These are phyloP conservation scores for Acrocalymma vagum DNA, from an alignment of 2,329 filamentous ascomycete genomes.

Conservation along the genomic window DNA sequence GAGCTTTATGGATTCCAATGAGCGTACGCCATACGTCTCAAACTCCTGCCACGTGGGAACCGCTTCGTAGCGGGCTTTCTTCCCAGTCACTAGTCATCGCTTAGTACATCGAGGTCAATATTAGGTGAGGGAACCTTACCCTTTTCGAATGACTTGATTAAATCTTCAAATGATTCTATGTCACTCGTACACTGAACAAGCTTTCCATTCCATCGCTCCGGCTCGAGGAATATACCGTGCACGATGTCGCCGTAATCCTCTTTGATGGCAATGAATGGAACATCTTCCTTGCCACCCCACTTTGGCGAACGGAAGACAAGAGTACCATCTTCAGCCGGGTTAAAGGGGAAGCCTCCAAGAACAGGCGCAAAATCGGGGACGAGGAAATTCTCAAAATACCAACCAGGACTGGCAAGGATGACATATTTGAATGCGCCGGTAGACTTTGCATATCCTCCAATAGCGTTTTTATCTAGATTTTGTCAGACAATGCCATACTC, in stretches of 20 bases:
- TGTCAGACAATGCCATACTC: background rate
- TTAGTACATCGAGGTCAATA: background rate
- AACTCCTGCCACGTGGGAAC: constrained; percentile 23
- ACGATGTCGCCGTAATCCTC: constrained; percentile 58
- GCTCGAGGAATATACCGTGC: constrained; percentile 55
- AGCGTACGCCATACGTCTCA: constrained; percentile 23
- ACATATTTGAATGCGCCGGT: constrained; percentile 45
- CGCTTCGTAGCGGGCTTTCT: constrained; percentile 27
- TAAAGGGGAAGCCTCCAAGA: constrained; percentile 53
- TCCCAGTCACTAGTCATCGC: constrained; percentile 20
- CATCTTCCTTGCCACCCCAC: constrained; percentile 51
- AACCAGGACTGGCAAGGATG: constrained; percentile 48
- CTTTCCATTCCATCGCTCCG: constrained; percentile 46
- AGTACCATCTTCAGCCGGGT: constrained; percentile 45
- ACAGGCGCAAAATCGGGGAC: constrained; percentile 41
- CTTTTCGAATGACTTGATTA: constrained; percentile 46
- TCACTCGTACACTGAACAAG: constrained; percentile 51
- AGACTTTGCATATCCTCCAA: constrained; percentile 49
- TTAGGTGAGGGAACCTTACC: constrained; percentile 20
- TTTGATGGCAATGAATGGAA: constrained; percentile 51
- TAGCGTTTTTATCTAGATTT: constrained; percentile 46
- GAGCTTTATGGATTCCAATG: constrained; percentile 25
- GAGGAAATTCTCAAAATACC: constrained; percentile 56
- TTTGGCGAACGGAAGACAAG: constrained; percentile 47
- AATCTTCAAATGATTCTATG: constrained; percentile 37